Conservation (phyloP, 1,284 basidiomycete species). For the Ustilago hordei region DNA sequence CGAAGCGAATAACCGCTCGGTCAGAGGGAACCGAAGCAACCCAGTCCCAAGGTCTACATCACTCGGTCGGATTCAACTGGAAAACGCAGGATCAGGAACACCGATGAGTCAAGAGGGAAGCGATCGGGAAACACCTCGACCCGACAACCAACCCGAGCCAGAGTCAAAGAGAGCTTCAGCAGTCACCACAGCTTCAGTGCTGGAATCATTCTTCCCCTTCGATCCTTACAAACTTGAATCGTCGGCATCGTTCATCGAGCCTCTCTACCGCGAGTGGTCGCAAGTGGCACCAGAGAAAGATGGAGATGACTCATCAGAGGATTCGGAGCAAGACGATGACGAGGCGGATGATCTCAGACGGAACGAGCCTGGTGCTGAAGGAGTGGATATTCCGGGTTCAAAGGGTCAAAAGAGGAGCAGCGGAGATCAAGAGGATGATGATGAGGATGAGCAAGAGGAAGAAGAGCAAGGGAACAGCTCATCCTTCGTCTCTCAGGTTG, state of each 20-base stretch:
- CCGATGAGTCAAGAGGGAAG: conserved; percentile 46
- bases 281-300: conserved; percentile 71
- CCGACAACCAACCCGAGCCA: conserved; percentile 14
- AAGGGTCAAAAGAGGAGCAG: conserved; percentile 1
- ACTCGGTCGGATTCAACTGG: conserved; percentile 34
- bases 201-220: conserved; percentile 97
- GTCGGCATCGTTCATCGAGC: conserved; percentile 72
- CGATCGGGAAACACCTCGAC: conserved; percentile 30
- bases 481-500: conserved; percentile 61
- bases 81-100: conserved; percentile 20
- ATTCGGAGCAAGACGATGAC: conserved; percentile 55
- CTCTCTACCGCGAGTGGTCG: conserved; percentile 73
- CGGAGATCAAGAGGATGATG: conserved; percentile 15
- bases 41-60: conserved; percentile 38
- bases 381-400: conserved; percentile 31
- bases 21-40: conserved; percentile 29
- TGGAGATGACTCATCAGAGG: conserved; percentile 44
- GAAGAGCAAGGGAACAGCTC: conserved; percentile 49
- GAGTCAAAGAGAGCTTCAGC: conserved; percentile 10
- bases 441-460: conserved; percentile 27
- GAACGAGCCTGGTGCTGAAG: conserved; percentile 24
- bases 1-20: conserved; percentile 76
- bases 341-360: conserved; percentile 41
- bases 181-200: conserved; percentile 70
- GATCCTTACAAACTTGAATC: conserved; percentile 91